phyloP scores from a whole-genome alignment of 371 early-diverging fungal genomes.

The Zychaea mexicana region DNA sequence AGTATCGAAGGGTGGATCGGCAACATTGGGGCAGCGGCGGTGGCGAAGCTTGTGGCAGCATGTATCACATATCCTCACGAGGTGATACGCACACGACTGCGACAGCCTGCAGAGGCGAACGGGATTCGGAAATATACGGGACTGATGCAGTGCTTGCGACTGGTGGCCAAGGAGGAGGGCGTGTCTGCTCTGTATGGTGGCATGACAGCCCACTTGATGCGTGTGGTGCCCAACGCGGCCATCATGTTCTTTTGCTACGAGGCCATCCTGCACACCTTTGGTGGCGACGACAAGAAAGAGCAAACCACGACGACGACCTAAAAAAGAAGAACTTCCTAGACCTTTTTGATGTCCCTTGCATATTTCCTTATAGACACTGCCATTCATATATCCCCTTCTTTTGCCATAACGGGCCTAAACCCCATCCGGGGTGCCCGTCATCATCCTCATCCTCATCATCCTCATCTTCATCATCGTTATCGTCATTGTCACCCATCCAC shows the following conservation, averaged over 20 bases:
- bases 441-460: no score
- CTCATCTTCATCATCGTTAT: neutral
- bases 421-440: no score
- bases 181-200: constrained; percentile 90
- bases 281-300: neutral
- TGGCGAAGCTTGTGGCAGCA: constrained; percentile 89
- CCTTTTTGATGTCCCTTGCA: neutral
- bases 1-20: constrained; percentile 66
- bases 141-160: constrained; percentile 67
- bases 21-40: constrained; percentile 81
- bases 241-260: constrained; percentile 96
- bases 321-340: neutral
- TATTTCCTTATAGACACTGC: neutral
- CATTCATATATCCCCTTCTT: neutral
- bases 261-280: constrained; percentile 68
- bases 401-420: no score
- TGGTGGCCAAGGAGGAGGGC: constrained; percentile 87
- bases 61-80: constrained; percentile 87
- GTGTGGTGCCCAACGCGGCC: constrained; percentile 96
- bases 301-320: neutral
- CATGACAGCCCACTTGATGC: constrained; percentile 90
- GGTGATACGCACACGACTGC: constrained; percentile 63
- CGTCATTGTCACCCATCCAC: no score
- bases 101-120: constrained; percentile 73
- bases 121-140: constrained; percentile 77